Base-by-base conservation (phyloP, 345 rosid species). In the Pugionium dolabratum region DNA sequence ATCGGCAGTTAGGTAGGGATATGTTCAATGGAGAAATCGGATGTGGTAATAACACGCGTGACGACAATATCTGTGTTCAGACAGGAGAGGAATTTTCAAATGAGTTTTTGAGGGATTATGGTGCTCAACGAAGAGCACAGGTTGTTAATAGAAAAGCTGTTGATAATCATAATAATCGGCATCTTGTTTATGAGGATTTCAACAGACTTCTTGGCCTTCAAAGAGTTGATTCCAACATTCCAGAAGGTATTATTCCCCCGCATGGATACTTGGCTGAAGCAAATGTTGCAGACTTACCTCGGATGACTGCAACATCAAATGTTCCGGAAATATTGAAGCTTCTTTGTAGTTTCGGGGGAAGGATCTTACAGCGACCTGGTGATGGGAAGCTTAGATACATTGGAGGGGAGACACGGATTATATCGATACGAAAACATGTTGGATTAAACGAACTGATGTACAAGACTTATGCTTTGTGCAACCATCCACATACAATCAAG, bases 341-440 rank as follows among this genome's bases (percentile, higher is more conserved):
- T 65, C 88, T 93, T 4, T 93, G 94, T 67, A 93, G 98, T 72
- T 90, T 82, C 34, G 94, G 88, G 1, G 98, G 98, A 9, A 82
- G 78, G 67, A 83, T 93, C 59, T 79, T 93, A 39, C 96, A 94
- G 1, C 68, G 98, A 71, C 96, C 96, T 11, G 78, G 72, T 41
- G 97, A 93, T 26, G 87, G 94, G 59, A 90, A 84, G 78, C 88
- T 93, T 56, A 85, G 96, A 45, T 93, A 90, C 74, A 91, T 80
- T 5, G 98, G 97, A 7, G 98, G 98, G 3, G 98, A 93, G 53
- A 90, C 94, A 32, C 77, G 96, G 42, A 93, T 89, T 33, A 76
- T 93, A 69, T 85, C 91, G 18, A 78, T 90, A 27, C 72, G 85
- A 41, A 83, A 79, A 65, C 59, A 73, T 57, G 66, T 81, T 47